Conservation (phyloP, 805 yeast species). For the Nakazawaea pomicola region DNA sequence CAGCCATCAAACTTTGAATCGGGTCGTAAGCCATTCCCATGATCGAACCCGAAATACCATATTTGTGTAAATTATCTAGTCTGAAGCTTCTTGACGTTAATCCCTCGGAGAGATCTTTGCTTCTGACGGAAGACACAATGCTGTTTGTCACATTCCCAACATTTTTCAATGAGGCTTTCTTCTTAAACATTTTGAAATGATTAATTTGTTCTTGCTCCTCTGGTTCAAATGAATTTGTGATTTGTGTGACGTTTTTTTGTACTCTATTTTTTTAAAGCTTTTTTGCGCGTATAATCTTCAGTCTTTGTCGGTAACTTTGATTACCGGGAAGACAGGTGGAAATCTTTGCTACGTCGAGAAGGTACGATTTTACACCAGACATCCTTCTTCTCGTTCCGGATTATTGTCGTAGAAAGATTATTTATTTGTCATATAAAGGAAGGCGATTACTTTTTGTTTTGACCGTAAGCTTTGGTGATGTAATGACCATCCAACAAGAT, state of each 20-base stretch:
- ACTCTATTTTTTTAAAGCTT: no score
- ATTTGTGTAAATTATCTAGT: conserved; percentile 29
- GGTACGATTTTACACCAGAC: no score
- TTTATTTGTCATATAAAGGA: no score
- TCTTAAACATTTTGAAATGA: conserved; percentile 11
- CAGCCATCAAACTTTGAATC: conserved; percentile 78
- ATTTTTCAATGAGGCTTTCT: conserved; percentile 6
- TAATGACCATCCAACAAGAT: conserved; percentile 69
- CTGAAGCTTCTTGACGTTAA: conserved; percentile 23
- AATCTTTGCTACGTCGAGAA: no score
- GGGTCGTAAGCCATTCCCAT: conserved; percentile 78
- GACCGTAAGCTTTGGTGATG: conserved; percentile 70
- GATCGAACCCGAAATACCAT: conserved; percentile 63
- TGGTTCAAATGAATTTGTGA: no score
- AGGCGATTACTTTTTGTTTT: conserved; percentile 31
- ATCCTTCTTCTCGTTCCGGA: no score
- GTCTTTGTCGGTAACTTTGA: no score
- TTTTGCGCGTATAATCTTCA: no score
- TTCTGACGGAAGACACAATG: conserved; percentile 12
- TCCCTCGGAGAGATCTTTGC: conserved; percentile 25
- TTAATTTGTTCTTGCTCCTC: no score
- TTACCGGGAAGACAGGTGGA: no score
- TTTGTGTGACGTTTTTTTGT: no score
- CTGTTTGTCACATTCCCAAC: conserved; percentile 13
- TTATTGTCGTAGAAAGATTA: no score